These are phyloP conservation scores for Aspergillus homomorphus DNA, from an alignment of 495 filamentous ascomycete species.

Conservation along the genomic window DNA sequence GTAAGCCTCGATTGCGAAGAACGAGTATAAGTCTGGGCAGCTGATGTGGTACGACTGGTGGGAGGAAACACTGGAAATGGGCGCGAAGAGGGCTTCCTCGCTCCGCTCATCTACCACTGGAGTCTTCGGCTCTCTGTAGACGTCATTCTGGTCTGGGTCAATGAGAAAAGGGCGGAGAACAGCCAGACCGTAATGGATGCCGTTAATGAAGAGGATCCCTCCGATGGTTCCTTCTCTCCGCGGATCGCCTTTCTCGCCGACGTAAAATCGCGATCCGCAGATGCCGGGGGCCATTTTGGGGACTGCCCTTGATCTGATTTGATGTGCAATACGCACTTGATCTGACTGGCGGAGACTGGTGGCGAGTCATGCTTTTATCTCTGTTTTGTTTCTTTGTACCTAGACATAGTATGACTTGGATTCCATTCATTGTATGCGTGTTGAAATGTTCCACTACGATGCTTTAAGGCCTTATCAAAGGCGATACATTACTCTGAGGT, in stretches of 20 bases:
- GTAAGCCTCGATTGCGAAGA: neutral
- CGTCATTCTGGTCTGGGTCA: neutral
- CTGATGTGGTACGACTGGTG: neutral
- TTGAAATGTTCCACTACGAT: too few species aligned
- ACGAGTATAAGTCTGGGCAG: too few species aligned
- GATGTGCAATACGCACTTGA: too few species aligned
- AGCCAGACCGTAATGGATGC: neutral
- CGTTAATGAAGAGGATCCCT: neutral
- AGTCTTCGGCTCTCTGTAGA: neutral
- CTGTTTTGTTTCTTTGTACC: too few species aligned
- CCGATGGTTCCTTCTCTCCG: neutral
- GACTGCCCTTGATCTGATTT: too few species aligned
- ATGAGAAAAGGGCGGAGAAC: neutral
- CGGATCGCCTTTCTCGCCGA: neutral
- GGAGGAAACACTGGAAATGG: neutral
- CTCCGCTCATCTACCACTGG: neutral
- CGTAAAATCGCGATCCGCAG: neutral
- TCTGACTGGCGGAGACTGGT: too few species aligned
- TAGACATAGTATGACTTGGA: too few species aligned
- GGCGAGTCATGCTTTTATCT: too few species aligned
- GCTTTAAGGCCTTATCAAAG: too few species aligned
- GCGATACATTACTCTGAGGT: too few species aligned
- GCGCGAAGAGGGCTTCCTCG: neutral
- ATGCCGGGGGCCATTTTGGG: neutral
- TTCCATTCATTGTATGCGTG: too few species aligned